phyloP scores from a whole-genome alignment of 768 basidiomycete species.

The Trametes cinnabarina region DNA sequence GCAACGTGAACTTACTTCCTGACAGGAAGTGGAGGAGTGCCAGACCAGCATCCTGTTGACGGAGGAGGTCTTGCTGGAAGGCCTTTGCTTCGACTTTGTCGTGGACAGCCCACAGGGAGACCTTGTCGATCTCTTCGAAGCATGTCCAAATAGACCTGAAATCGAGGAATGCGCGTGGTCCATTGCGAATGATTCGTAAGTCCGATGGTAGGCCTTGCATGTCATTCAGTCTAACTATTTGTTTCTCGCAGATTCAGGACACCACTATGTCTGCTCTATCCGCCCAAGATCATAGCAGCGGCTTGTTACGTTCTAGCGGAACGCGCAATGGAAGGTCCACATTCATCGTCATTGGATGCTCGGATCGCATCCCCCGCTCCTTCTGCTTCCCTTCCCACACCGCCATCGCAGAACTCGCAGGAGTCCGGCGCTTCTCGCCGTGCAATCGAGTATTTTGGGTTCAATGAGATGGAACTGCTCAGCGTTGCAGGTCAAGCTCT shows the following conservation, averaged over 20 bases:
- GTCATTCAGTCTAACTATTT: not conserved
- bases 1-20: conserved; percentile 2
- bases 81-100: conserved; percentile 83
- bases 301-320: conserved; percentile 80
- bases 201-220: conserved; percentile 12
- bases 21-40: conserved; percentile 72
- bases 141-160: conserved; percentile 43
- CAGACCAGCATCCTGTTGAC: conserved; percentile 66
- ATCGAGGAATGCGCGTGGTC: conserved; percentile 83
- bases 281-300: conserved; percentile 68
- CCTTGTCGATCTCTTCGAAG: conserved; percentile 69
- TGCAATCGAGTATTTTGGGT: conserved; percentile 64
- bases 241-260: conserved; percentile 62
- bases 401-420: conserved; percentile 71
- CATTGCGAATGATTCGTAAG: conserved; percentile 83
- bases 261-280: conserved; percentile 70
- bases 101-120: conserved; percentile 75
- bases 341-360: conserved; percentile 70
- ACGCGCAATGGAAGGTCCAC: conserved; percentile 66
- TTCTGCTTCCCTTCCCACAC: conserved; percentile 75
- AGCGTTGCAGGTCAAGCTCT: conserved; percentile 55
- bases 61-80: conserved; percentile 78
- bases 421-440: conserved; percentile 70
- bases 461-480: conserved; percentile 56
- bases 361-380: conserved; percentile 70